Evolutionary conservation across 345 rosid genomes (phyloP).

Genomic region (Eucalyptus lansdowneana): DNA sequence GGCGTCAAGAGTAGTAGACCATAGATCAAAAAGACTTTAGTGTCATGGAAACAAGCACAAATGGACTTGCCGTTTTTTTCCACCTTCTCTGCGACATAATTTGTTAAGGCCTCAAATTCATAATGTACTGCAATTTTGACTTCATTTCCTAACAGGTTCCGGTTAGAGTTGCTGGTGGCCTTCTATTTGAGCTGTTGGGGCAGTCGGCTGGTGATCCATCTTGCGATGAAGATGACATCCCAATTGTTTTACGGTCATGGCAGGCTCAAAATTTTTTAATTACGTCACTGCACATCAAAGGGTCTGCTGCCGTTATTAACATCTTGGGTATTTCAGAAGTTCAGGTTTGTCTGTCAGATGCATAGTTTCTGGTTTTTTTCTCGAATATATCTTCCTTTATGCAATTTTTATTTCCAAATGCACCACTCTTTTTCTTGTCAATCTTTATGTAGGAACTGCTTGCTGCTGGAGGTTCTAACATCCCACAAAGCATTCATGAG

Average conservation of each 20-base stretch:
- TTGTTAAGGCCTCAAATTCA: background rate
- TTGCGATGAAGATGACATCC: constrained; percentile 50
- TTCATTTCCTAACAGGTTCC: constrained; percentile 31
- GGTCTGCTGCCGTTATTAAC: constrained; percentile 22
- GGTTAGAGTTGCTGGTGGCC: constrained; percentile 53
- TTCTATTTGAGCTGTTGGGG: constrained; percentile 61
- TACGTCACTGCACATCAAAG: constrained; percentile 49
- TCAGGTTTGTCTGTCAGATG: constrained; percentile 25
- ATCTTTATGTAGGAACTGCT: constrained; percentile 37
- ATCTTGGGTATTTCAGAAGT: constrained; percentile 50
- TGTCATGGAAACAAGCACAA: background rate
- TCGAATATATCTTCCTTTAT: background rate
- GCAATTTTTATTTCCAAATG: background rate
- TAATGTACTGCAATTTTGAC: background rate
- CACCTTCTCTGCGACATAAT: background rate
- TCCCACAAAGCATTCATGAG: constrained; percentile 37
- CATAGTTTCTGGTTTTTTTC: background rate
- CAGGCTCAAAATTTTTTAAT: constrained; percentile 40
- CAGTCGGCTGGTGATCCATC: constrained; percentile 60
- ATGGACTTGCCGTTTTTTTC: background rate
- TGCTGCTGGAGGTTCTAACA: constrained; percentile 27
- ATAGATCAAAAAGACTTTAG: background rate
- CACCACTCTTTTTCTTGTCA: background rate
- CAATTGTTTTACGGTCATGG: constrained; percentile 55
- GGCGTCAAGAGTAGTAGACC: background rate